phyloP scores from a whole-genome alignment of 2,329 filamentous ascomycete species.

The Hypoxylon sp. region DNA sequence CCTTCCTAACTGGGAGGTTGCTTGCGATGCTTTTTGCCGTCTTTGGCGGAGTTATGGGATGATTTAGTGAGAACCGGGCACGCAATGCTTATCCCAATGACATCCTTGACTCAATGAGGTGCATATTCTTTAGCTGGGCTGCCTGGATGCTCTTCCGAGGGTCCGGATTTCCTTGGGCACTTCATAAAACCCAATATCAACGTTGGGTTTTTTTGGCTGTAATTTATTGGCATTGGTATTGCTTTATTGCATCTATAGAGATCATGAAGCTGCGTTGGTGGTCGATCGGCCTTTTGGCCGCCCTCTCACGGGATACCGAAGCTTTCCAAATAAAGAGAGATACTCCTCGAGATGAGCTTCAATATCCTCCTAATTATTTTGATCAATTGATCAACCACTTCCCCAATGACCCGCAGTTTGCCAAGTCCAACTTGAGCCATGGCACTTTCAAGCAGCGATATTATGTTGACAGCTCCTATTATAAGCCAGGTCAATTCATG shows the following conservation, averaged over 20 bases:
- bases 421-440: constrained; percentile 54
- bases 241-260: neutral
- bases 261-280: constrained; percentile 40
- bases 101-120: constrained; percentile 12
- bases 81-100: constrained; percentile 31
- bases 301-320: constrained; percentile 23
- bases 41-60: constrained; percentile 13
- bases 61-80: constrained; percentile 18
- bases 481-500: constrained; percentile 56
- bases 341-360: constrained; percentile 38
- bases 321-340: constrained; percentile 43
- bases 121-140: neutral
- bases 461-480: constrained; percentile 66
- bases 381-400: constrained; percentile 61
- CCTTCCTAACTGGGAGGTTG: constrained; percentile 27
- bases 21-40: constrained; percentile 26
- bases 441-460: constrained; percentile 68
- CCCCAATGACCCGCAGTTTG: constrained; percentile 56
- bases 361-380: constrained; percentile 51
- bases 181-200: constrained; percentile 16
- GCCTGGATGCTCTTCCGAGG: constrained; percentile 9
- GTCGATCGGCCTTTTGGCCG: constrained; percentile 39
- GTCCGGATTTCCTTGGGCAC: constrained; percentile 17
- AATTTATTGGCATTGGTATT: constrained; percentile 4
- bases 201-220: constrained; percentile 1